Percentiles rank a stretch among this genome's conserved stretches.
These are phyloP conservation scores for Fusarium agapanthi DNA, from an alignment of 2,329 filamentous ascomycete genomes.

Conservation along the genomic window DNA sequence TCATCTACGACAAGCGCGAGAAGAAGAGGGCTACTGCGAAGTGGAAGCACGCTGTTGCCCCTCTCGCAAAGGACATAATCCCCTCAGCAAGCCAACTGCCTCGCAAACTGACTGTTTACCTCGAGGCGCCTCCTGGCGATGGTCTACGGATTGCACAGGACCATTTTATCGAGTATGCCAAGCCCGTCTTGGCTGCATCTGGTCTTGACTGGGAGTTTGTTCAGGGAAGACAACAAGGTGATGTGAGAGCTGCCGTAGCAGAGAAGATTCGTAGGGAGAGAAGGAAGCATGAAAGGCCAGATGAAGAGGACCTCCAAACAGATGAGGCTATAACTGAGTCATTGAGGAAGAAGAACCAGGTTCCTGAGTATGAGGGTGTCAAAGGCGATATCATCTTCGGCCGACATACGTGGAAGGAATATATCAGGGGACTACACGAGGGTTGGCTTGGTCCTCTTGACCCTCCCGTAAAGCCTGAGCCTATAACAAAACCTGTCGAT, in stretches of 20 bases:
- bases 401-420: conserved; percentile 96
- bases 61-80: conserved; percentile 82
- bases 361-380: conserved; percentile 76
- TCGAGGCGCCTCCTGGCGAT: conserved; percentile 88
- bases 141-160: conserved; percentile 86
- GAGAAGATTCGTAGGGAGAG: conserved; percentile 82
- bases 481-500: conserved; percentile 37
- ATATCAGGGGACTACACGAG: conserved; percentile 90
- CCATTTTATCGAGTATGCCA: conserved; percentile 95
- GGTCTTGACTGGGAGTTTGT: conserved; percentile 97
- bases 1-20: conserved; percentile 92
- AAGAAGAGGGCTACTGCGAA: conserved; percentile 85
- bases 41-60: conserved; percentile 86
- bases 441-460: conserved; percentile 92
- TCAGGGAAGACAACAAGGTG: conserved; percentile 91
- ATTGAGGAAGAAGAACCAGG: conserved; percentile 71
- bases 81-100: conserved; percentile 74
- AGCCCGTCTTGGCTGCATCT: conserved; percentile 88
- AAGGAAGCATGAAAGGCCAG: conserved; percentile 63
- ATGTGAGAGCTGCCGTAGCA: conserved; percentile 85
- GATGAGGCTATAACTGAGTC: conserved; percentile 67
- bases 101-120: conserved; percentile 84
- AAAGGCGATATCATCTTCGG: conserved; percentile 90
- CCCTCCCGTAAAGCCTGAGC: conserved; percentile 57
- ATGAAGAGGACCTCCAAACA: conserved; percentile 57